A percentile compares a stretch with the other conserved stretches of the same genome.
Evolutionary conservation across 1,139 yeast species (phyloP).

Genomic region (Diutina scorzettiae): DNA sequence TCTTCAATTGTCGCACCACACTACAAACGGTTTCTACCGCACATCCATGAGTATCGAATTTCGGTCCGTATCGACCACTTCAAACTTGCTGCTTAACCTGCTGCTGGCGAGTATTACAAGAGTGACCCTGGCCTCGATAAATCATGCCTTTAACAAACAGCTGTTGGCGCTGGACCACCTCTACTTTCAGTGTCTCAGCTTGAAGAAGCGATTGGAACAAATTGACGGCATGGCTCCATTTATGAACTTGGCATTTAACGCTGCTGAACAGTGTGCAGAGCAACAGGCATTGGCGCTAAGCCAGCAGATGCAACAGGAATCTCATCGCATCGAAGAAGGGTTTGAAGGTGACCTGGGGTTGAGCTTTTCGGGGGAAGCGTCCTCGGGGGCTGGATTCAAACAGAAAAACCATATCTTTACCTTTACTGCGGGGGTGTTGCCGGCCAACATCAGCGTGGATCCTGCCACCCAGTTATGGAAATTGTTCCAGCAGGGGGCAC

Average conservation of each 20-base stretch:
- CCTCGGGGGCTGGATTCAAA: slow-evolving; percentile 10
- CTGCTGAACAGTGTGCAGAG: slow-evolving; percentile 58
- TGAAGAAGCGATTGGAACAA: slow-evolving; percentile 45
- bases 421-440: slow-evolving; percentile 65
- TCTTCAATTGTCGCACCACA: too few relatives aligned
- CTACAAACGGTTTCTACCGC: too few relatives aligned
- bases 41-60: slow-evolving; percentile 5
- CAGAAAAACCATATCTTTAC: slow-evolving; percentile 33
- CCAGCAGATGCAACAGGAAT: slow-evolving; percentile 17
- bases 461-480: slow-evolving; percentile 91
- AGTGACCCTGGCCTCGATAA: slow-evolving; percentile 31
- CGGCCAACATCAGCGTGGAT: slow-evolving; percentile 65
- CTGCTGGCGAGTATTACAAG: slow-evolving; percentile 23
- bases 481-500: slow-evolving; percentile 84
- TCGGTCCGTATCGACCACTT: slow-evolving; percentile 4
- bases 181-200: slow-evolving; percentile 53
- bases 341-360: slow-evolving; percentile 11
- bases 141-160: slow-evolving; percentile 42
- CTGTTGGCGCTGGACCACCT: slow-evolving; percentile 63
- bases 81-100: slow-evolving; percentile 9
- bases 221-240: slow-evolving; percentile 65
- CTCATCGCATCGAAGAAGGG: slow-evolving; percentile 7
- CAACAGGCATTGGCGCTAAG: slow-evolving; percentile 57
- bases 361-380: slow-evolving; percentile 18
- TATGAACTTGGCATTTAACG: slow-evolving; percentile 29